A percentile compares a stretch with the other conserved stretches of the same genome.
Evolutionary conservation across 1,139 yeast genomes (phyloP).

Genomic region (Kodamaea ohmeri): DNA sequence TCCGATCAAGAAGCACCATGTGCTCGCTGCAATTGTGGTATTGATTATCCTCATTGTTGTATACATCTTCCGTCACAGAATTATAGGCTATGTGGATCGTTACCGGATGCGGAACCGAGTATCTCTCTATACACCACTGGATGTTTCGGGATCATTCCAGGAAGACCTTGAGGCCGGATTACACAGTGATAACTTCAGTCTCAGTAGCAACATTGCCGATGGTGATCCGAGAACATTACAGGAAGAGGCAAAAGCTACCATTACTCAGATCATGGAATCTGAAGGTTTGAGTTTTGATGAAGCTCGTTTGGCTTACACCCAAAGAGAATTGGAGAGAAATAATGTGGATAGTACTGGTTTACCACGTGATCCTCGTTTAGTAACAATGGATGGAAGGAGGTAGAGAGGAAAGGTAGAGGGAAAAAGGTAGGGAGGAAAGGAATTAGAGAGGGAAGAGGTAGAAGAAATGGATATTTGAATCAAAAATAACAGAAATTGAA

Average conservation of each 20-base stretch:
- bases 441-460: neutral
- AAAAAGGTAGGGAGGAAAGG: neutral
- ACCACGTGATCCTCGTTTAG: constrained; percentile 41
- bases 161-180: constrained; percentile 68
- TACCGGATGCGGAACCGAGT: constrained; percentile 15
- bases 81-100: constrained; percentile 18
- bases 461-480: neutral
- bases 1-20: constrained; percentile 4
- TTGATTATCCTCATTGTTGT: constrained; percentile 7
- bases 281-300: constrained; percentile 58
- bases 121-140: constrained; percentile 10
- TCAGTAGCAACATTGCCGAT: constrained; percentile 43
- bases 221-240: constrained; percentile 57
- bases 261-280: constrained; percentile 53
- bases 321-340: constrained; percentile 45
- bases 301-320: constrained; percentile 59
- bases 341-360: constrained; percentile 48
- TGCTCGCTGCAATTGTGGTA: constrained; percentile 7
- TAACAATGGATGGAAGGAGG: constrained; percentile 19
- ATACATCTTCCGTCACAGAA: constrained; percentile 16
- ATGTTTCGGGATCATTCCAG: constrained; percentile 38
- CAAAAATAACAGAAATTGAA: neutral
- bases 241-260: constrained; percentile 49
- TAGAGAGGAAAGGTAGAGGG: neutral
- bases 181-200: constrained; percentile 57